Conservation (phyloP, 345 rosid genomes). For the Ailanthus altissimus region DNA sequence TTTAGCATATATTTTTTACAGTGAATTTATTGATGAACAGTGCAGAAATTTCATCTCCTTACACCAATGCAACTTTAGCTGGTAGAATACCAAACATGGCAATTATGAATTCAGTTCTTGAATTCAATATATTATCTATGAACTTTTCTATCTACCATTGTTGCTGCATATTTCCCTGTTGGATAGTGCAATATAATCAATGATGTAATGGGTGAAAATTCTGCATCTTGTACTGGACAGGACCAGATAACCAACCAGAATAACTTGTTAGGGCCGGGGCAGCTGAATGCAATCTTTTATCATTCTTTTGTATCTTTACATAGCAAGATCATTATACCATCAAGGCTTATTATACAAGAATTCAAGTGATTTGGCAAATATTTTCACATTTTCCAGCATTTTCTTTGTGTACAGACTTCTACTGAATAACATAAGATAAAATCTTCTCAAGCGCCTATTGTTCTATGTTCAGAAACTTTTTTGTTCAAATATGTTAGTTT, state of each 20-base stretch:
- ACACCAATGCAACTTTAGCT: not conserved
- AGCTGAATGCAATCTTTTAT: not conserved
- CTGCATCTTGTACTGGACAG: not conserved
- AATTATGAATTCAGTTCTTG: not conserved
- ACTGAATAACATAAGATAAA: not conserved
- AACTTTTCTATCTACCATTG: not conserved
- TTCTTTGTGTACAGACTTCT: not conserved
- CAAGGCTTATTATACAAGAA: not conserved
- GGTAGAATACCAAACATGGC: not conserved
- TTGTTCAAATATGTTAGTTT: not conserved
- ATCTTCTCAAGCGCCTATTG: not conserved
- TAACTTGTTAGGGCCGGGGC: not conserved
- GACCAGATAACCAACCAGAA: not conserved
- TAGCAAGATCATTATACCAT: not conserved
- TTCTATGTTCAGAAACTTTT: not conserved
- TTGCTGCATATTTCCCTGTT: not conserved
- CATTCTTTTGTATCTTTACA: not conserved
- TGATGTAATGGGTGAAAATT: not conserved
- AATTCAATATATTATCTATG: not conserved
- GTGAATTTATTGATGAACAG: constrained; percentile 8
- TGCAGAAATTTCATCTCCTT: not conserved
- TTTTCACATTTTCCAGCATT: not conserved
- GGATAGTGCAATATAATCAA: not conserved
- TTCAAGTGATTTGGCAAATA: not conserved
- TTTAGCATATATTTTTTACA: not conserved